phyloP scores from a whole-genome alignment of 2,329 filamentous ascomycete species.

The Claviceps maximensis region DNA sequence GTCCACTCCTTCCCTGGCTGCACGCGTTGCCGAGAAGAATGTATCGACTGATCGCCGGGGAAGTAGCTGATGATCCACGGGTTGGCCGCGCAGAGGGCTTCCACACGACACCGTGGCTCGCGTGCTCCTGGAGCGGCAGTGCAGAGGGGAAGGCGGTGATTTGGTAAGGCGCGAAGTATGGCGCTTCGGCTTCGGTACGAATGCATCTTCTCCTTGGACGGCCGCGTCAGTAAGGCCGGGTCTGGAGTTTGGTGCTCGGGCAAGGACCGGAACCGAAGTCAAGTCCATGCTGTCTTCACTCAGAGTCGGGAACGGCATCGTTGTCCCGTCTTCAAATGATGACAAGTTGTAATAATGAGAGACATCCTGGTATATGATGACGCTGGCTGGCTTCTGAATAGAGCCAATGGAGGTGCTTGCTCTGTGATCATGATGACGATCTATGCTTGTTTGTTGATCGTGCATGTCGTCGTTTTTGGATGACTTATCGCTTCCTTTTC shows the following conservation, averaged over 20 bases:
- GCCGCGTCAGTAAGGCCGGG: constrained; percentile 48
- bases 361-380: constrained; percentile 38
- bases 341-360: constrained; percentile 9
- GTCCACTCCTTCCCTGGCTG: constrained; percentile 12
- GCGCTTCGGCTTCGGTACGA: constrained; percentile 38
- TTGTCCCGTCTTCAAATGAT: constrained; percentile 18
- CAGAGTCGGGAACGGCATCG: constrained; percentile 16
- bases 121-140: constrained; percentile 28
- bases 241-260: constrained; percentile 48
- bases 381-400: constrained; percentile 34
- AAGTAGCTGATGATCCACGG: constrained; percentile 18
- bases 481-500: constrained; percentile 17
- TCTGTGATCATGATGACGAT: constrained; percentile 12
- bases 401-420: constrained; percentile 19
- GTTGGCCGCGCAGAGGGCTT: constrained; percentile 26
- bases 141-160: constrained; percentile 34
- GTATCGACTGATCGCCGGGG: constrained; percentile 22
- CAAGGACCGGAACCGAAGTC: constrained; percentile 38
- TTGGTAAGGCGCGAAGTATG: constrained; percentile 32
- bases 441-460: constrained; percentile 3
- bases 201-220: constrained; percentile 47
- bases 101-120: constrained; percentile 30
- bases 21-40: constrained; percentile 5
- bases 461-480: not conserved
- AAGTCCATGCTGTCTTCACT: constrained; percentile 31